Conservation (phyloP, 768 basidiomycete species). For the Tephrocybe sp. region DNA sequence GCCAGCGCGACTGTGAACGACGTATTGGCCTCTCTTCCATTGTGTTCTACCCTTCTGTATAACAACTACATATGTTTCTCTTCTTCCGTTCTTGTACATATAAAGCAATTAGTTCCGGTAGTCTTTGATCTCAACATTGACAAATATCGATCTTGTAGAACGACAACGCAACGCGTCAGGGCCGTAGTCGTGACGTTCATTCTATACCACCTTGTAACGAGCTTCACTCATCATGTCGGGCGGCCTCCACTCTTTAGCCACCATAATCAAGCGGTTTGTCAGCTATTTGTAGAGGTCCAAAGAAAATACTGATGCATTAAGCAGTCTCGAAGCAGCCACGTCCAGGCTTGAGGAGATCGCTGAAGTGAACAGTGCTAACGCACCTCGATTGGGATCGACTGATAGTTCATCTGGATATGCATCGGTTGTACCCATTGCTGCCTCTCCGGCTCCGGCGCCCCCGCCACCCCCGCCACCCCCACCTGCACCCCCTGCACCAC, state of each 20-base stretch:
- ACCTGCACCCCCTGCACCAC: slow-evolving; percentile 29
- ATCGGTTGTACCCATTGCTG: background rate
- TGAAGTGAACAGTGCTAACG: slow-evolving; percentile 34
- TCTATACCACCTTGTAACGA: background rate
- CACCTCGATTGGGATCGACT: slow-evolving; percentile 11
- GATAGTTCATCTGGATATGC: slow-evolving; percentile 14
- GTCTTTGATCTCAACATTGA: slow-evolving; percentile 3
- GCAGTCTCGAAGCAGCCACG: slow-evolving; percentile 88
- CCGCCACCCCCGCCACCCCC: slow-evolving; percentile 27
- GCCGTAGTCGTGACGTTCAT: background rate
- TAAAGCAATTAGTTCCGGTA: background rate
- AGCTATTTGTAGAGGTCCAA: background rate
- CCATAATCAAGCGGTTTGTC: slow-evolving; percentile 77
- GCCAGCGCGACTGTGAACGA: background rate
- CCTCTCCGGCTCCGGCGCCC: slow-evolving; percentile 28
- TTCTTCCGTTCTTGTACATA: background rate
- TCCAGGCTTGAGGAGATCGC: slow-evolving; percentile 92
- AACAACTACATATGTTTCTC: background rate
- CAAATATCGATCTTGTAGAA: slow-evolving; percentile 12
- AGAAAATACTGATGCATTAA: slow-evolving; percentile 1
- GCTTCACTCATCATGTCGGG: slow-evolving; percentile 32
- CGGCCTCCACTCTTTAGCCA: slow-evolving; percentile 74
- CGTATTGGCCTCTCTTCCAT: background rate
- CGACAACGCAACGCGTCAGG: slow-evolving; percentile 12
- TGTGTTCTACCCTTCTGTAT: background rate